Percentiles rank a stretch among this genome's conserved stretches.
Evolutionary conservation across 2,329 filamentous ascomycete genomes (phyloP).

Genomic region (Metarhizium sp.): DNA sequence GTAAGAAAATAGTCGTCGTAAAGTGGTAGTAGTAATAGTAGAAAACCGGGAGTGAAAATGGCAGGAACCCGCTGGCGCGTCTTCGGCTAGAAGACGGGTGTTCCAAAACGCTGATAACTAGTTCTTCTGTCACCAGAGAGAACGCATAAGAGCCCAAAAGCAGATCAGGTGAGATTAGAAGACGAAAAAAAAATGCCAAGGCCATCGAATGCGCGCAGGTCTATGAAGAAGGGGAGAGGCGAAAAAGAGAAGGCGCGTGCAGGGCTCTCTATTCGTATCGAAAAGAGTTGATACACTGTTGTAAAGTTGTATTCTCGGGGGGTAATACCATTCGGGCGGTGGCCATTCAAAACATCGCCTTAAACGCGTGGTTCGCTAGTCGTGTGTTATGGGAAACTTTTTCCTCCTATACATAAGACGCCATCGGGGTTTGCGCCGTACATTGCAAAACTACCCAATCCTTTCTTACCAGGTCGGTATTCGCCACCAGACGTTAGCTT

Average conservation of each 20-base stretch:
- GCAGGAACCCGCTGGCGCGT: neutral
- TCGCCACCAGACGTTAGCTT: neutral
- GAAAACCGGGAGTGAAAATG: neutral
- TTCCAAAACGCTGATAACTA: neutral
- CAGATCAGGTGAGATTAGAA: neutral
- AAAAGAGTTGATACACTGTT: too few species aligned
- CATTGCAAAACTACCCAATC: constrained; percentile 1
- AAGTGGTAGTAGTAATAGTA: neutral
- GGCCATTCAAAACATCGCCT: neutral
- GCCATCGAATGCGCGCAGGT: neutral
- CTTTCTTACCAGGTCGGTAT: neutral
- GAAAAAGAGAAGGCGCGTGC: too few species aligned
- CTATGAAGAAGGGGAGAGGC: neutral
- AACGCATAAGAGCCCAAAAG: neutral
- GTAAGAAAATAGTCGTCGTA: neutral
- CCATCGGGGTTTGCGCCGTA: neutral
- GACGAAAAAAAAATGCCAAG: neutral
- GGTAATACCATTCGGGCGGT: neutral
- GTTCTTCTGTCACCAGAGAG: neutral
- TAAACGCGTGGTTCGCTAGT: neutral
- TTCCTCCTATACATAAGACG: neutral
- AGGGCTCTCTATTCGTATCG: too few species aligned
- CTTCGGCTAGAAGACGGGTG: neutral
- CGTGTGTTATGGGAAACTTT: neutral
- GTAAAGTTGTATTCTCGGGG: neutral